These are phyloP conservation scores for Sclerotinia nivalis DNA, from an alignment of 2,329 filamentous ascomycete genomes.

Conservation along the genomic window DNA sequence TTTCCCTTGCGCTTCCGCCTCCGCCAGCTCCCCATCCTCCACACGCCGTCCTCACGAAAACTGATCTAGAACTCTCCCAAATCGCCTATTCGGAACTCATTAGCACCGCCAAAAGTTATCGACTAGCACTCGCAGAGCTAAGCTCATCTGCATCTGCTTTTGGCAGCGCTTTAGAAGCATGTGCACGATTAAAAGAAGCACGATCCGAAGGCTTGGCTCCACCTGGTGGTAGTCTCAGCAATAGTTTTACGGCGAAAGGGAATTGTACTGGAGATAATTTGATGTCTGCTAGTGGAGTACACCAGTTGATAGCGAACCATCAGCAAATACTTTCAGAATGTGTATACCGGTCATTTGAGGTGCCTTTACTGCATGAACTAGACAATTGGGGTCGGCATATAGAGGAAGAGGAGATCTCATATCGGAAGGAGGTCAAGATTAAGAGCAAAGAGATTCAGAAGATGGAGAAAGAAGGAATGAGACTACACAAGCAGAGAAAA, in stretches of 20 bases:
- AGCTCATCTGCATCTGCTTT: constrained; percentile 64
- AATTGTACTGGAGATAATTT: constrained; percentile 64
- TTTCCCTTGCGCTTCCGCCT: constrained; percentile 58
- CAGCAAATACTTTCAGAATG: constrained; percentile 70
- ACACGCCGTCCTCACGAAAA: constrained; percentile 61
- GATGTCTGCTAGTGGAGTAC: constrained; percentile 62
- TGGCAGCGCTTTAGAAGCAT: constrained; percentile 64
- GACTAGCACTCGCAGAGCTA: constrained; percentile 60
- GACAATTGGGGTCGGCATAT: constrained; percentile 64
- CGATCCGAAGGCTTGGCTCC: constrained; percentile 57
- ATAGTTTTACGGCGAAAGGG: constrained; percentile 51
- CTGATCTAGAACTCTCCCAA: constrained; percentile 64
- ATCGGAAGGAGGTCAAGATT: constrained; percentile 55
- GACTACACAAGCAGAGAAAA: constrained; percentile 58
- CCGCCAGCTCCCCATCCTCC: constrained; percentile 60
- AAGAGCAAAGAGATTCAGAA: constrained; percentile 62
- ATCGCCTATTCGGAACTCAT: constrained; percentile 63
- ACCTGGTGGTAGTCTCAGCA: constrained; percentile 34
- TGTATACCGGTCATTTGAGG: constrained; percentile 67
- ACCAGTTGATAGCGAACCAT: constrained; percentile 69
- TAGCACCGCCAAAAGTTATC: constrained; percentile 63
- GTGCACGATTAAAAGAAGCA: constrained; percentile 67
- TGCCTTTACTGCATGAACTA: constrained; percentile 67
- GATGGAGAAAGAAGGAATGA: constrained; percentile 65
- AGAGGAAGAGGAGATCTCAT: constrained; percentile 64